These are phyloP conservation scores for Emmonsiellopsis sp. DNA, from an alignment of 2,329 filamentous ascomycete species.

Conservation along the genomic window DNA sequence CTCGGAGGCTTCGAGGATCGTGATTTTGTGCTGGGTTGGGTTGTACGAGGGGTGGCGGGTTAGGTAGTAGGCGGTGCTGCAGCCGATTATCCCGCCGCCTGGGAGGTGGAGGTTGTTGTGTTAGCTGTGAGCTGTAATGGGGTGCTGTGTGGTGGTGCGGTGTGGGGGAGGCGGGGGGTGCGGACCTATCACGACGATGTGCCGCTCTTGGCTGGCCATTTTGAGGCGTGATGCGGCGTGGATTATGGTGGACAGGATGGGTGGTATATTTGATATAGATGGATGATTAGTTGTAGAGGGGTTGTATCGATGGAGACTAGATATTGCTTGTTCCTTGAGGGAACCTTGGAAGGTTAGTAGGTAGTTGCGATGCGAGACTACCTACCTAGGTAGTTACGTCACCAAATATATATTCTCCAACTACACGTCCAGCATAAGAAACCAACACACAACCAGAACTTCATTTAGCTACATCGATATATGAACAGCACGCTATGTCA, in stretches of 20 bases:
- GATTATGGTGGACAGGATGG: background rate
- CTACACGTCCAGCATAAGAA: no score
- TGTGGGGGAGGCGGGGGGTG: background rate
- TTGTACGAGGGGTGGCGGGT: constrained; percentile 78
- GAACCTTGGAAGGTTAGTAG: no score
- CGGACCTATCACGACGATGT: constrained; percentile 35
- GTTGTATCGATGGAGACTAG: background rate
- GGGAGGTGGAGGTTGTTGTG: background rate
- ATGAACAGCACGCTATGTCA: no score
- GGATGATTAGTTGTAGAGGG: background rate
- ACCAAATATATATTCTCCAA: no score
- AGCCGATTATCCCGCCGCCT: constrained; percentile 91
- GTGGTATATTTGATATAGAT: background rate
- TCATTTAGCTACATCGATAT: no score
- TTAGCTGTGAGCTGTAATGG: background rate
- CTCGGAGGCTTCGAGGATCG: constrained; percentile 73
- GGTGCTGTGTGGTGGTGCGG: background rate
- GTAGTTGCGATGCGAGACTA: no score
- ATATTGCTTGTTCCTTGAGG: no score
- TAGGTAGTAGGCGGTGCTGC: constrained; percentile 82
- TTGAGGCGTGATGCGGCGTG: background rate
- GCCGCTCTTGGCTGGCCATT: constrained; percentile 21
- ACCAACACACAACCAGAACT: no score
- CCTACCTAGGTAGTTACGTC: no score
- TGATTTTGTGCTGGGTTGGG: constrained; percentile 65